Evolutionary conservation across 1,139 yeast species (phyloP).

Genomic region (Zygosaccharomyces sapae): DNA sequence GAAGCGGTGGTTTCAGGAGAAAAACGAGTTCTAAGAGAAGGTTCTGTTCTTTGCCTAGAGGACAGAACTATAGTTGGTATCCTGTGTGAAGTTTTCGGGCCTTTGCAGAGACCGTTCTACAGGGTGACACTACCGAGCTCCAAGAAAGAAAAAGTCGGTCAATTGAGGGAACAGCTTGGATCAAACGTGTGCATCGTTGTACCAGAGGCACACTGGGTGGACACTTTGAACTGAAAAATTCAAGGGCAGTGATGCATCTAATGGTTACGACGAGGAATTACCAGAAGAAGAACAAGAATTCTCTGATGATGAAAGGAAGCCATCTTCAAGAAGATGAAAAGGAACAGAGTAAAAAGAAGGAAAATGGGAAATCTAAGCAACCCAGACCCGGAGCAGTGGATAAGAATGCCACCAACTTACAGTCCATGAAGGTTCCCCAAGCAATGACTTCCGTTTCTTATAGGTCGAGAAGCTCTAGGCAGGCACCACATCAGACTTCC

Average conservation of each 20-base stretch:
- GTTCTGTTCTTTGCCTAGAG: constrained; percentile 73
- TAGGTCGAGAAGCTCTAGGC: constrained; percentile 24
- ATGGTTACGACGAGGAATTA: constrained; percentile 89
- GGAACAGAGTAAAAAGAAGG: constrained; percentile 50
- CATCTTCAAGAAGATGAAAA: constrained; percentile 45
- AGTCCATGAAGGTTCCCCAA: constrained; percentile 20
- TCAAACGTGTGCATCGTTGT: constrained; percentile 69
- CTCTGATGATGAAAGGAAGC: constrained; percentile 87
- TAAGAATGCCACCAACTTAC: constrained; percentile 9
- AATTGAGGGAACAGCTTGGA: constrained; percentile 49
- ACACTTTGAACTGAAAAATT: constrained; percentile 63
- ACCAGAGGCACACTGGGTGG: constrained; percentile 71
- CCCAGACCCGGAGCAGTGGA: constrained; percentile 1
- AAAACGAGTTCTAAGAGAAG: constrained; percentile 74
- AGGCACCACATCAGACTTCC: constrained; percentile 1
- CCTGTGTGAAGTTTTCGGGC: constrained; percentile 85
- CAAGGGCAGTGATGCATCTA: constrained; percentile 93
- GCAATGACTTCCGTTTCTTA: constrained; percentile 21
- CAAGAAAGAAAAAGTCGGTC: constrained; percentile 39
- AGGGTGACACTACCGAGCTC: constrained; percentile 65
- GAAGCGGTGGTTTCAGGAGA: constrained; percentile 82
- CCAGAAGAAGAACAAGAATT: constrained; percentile 92
- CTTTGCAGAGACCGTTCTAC: constrained; percentile 78
- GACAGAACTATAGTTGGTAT: constrained; percentile 75
- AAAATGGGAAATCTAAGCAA: constrained; percentile 35